These are phyloP conservation scores for Dictyostelium purpureum DNA, from an alignment of 78 protist genomes.

Conservation along the genomic window DNA sequence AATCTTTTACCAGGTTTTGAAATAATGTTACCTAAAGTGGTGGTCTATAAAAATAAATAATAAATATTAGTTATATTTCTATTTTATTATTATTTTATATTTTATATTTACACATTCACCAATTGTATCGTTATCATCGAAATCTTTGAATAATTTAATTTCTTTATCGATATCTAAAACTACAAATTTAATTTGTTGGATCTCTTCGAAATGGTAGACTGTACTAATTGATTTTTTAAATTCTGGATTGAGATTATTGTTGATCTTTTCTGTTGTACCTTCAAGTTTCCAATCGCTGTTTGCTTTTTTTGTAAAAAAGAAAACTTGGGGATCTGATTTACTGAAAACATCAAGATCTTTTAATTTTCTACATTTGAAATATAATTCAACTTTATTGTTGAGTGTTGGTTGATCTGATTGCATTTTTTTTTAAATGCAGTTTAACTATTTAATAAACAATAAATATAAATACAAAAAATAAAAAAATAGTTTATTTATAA, in stretches of 20 bases:
- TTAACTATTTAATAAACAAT: too few relatives aligned
- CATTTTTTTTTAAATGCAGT: not conserved
- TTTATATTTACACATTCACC: not conserved
- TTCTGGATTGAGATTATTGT: slow-evolving; percentile 19
- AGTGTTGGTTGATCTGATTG: not conserved
- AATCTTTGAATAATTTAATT: not conserved
- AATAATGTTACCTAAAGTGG: not conserved
- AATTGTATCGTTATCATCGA: not conserved
- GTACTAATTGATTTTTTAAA: slow-evolving; percentile 1
- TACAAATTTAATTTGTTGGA: slow-evolving; percentile 1
- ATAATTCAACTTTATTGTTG: slow-evolving; percentile 1
- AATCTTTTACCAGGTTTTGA: slow-evolving; percentile 2
- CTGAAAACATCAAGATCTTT: not conserved
- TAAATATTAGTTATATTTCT: not conserved
- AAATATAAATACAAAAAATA: too few relatives aligned
- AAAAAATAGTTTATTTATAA: too few relatives aligned
- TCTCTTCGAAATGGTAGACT: slow-evolving; percentile 13
- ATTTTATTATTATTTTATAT: not conserved
- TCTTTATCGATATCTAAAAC: slow-evolving; percentile 38
- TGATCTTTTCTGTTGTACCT: slow-evolving; percentile 52
- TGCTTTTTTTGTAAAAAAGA: not conserved
- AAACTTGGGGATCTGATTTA: slow-evolving; percentile 36
- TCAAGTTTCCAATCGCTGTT: not conserved
- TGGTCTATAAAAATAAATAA: not conserved
- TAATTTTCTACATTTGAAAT: not conserved